Conservation (phyloP, 805 yeast species). For the Lipomyces starkeyi region DNA sequence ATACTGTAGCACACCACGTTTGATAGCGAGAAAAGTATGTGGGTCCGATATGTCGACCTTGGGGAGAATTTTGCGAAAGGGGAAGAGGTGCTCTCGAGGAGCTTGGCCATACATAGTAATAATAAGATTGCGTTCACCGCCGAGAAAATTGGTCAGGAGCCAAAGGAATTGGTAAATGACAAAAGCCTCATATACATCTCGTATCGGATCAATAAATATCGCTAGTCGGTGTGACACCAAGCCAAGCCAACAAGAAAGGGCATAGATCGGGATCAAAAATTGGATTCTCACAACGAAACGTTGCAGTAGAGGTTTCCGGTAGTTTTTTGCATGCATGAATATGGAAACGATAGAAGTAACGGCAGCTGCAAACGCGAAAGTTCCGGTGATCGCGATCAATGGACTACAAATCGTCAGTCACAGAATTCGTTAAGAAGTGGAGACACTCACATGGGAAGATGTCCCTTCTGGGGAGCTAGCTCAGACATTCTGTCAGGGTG, state of each 20-base stretch:
- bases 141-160: conserved; percentile 78
- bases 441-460: conserved; percentile 22
- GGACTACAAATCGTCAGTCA: conserved; percentile 16
- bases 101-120: conserved; percentile 70
- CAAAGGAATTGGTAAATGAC: conserved; percentile 93
- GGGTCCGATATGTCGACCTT: conserved; percentile 88
- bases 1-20: conserved; percentile 87
- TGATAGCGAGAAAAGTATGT: conserved; percentile 70
- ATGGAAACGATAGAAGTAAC: conserved; percentile 48
- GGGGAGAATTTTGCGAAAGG: conserved; percentile 54
- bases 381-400: conserved; percentile 24
- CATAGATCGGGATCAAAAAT: conserved; percentile 53
- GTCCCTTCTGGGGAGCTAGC: conserved; percentile 8
- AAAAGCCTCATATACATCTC: conserved; percentile 95
- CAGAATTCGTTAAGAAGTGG: not conserved
- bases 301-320: conserved; percentile 88
- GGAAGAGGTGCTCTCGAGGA: conserved; percentile 69
- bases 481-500: not conserved
- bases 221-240: conserved; percentile 54
- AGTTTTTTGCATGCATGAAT: conserved; percentile 64
- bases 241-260: conserved; percentile 39
- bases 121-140: conserved; percentile 89
- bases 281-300: conserved; percentile 82
- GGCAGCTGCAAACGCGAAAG: conserved; percentile 31
- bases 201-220: conserved; percentile 66